A percentile compares a stretch with the other conserved stretches of the same genome.
Conservation (phyloP, 129 eudicot genomes). For the Sambucus nigra region DNA sequence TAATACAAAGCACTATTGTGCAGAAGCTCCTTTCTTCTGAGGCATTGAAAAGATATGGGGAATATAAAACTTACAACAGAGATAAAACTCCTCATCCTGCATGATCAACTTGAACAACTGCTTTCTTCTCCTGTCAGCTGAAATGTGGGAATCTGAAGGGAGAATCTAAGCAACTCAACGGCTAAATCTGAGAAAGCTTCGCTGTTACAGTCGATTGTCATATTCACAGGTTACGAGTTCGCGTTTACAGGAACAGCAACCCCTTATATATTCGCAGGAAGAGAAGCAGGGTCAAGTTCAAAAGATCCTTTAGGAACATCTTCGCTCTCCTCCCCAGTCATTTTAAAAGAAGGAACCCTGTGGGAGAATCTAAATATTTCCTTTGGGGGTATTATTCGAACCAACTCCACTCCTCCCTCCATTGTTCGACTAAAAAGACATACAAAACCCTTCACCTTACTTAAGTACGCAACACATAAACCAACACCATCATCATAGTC, state of each 20-base stretch:
- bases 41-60: background rate
- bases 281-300: background rate
- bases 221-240: conserved; percentile 2
- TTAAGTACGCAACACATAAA: conserved; percentile 13
- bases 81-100: background rate
- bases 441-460: conserved; percentile 47
- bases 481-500: conserved; percentile 31
- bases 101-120: conserved; percentile 2
- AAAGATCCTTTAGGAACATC: conserved; percentile 47
- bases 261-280: conserved; percentile 19
- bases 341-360: conserved; percentile 46
- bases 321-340: conserved; percentile 44
- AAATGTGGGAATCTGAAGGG: conserved; percentile 28
- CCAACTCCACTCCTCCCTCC: background rate
- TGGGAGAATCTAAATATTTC: conserved; percentile 24
- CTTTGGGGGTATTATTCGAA: background rate
- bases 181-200: background rate
- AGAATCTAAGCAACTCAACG: conserved; percentile 20
- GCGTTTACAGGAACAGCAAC: conserved; percentile 15
- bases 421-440: conserved; percentile 5
- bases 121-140: conserved; percentile 24
- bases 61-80: background rate
- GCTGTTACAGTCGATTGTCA: background rate
- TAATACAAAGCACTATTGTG: too few species aligned
- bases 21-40: background rate